Percentiles rank a stretch among this genome's conserved stretches.
These are phyloP conservation scores for Nigrograna mackinnonii DNA, from an alignment of 2,329 filamentous ascomycete species.

Conservation along the genomic window DNA sequence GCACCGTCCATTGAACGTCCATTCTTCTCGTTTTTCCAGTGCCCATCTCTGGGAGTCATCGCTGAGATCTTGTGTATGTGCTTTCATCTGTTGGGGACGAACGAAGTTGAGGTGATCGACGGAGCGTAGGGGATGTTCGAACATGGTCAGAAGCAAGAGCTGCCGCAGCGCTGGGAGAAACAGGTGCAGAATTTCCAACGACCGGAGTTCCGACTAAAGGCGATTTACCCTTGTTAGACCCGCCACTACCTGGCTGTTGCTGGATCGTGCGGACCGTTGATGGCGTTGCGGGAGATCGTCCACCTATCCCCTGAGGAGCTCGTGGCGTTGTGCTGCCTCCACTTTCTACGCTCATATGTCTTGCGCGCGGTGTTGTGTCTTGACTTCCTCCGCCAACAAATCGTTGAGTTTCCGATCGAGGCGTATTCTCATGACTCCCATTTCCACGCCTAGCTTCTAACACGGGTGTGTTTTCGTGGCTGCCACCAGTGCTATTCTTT, in stretches of 20 bases:
- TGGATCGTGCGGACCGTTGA: slow-evolving; percentile 34
- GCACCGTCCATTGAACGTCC: slow-evolving; percentile 39
- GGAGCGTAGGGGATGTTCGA: slow-evolving; percentile 29
- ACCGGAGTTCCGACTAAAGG: slow-evolving; percentile 23
- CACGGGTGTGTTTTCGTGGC: slow-evolving; percentile 6
- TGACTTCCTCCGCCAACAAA: slow-evolving; percentile 28
- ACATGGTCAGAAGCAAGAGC: slow-evolving; percentile 27
- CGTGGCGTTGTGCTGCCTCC: slow-evolving; percentile 36
- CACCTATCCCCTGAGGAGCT: slow-evolving; percentile 28
- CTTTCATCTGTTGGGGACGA: slow-evolving; percentile 30
- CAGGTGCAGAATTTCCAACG: slow-evolving; percentile 24
- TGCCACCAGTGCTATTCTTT: slow-evolving; percentile 8
- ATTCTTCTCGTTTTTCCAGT: slow-evolving; percentile 36
- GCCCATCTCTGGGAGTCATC: slow-evolving; percentile 37
- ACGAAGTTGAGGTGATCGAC: slow-evolving; percentile 32
- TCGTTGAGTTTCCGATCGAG: slow-evolving; percentile 26
- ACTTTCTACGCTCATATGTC: slow-evolving; percentile 32
- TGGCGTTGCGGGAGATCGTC: slow-evolving; percentile 35
- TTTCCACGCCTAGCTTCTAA: too few relatives aligned
- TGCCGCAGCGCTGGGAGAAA: slow-evolving; percentile 33
- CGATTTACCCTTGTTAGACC: slow-evolving; percentile 28
- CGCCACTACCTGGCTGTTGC: slow-evolving; percentile 26
- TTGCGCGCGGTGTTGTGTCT: slow-evolving; percentile 34
- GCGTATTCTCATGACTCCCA: slow-evolving; percentile 29
- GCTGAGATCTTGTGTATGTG: slow-evolving; percentile 25